Evolutionary conservation across 176 grass and related monocot species (phyloP).

Genomic region (Carex pumila): DNA sequence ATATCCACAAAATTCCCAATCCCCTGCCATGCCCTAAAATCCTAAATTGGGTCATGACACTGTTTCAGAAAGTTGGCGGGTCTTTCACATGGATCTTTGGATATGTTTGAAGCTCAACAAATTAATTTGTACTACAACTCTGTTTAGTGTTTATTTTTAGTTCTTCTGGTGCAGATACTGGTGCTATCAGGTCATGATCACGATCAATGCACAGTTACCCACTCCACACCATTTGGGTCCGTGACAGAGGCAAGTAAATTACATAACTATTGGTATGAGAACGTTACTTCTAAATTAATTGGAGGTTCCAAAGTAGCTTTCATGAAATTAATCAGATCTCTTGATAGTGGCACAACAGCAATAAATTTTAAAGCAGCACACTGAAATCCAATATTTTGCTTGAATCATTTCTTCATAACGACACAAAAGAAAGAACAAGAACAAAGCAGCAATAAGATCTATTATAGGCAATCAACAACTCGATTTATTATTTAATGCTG

Average conservation of each 20-base stretch:
- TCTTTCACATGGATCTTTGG: not conserved
- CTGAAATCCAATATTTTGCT: not conserved
- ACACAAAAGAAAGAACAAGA: not conserved
- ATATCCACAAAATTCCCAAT: not conserved
- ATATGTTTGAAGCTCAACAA: not conserved
- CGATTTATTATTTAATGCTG: not conserved
- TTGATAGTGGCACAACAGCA: not conserved
- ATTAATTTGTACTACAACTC: not conserved
- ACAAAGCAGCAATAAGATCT: not conserved
- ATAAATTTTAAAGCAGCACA: not conserved
- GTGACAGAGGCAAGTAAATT: conserved; percentile 57
- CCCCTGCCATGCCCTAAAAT: not conserved
- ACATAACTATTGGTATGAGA: not conserved
- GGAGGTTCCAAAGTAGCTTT: not conserved
- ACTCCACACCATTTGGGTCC: conserved; percentile 50
- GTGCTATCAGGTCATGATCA: conserved; percentile 94
- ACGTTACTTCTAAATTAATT: not conserved
- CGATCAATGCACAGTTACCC: conserved; percentile 82
- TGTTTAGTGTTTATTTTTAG: not conserved
- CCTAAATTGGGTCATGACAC: not conserved
- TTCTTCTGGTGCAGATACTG: conserved; percentile 50
- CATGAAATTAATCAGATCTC: not conserved
- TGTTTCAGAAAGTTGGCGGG: not conserved
- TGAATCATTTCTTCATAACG: not conserved
- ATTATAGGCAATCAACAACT: not conserved